A percentile compares a stretch with the other conserved stretches of the same genome.
These are phyloP conservation scores for Dryas alaskensis DNA, from an alignment of 306 rosid species.

Conservation along the genomic window DNA sequence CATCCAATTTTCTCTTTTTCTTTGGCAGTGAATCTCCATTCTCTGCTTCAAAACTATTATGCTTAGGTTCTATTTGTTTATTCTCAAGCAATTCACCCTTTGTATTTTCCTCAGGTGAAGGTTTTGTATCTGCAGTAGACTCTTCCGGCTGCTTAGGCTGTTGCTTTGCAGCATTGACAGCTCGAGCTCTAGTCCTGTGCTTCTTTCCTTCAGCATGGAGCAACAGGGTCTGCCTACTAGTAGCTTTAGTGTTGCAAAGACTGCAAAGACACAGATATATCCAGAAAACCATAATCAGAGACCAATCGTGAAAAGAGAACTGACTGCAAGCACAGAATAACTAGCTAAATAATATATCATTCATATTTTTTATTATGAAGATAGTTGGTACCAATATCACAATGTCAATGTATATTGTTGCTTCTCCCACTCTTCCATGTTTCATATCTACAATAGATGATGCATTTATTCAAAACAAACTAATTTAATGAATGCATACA, in stretches of 20 bases:
- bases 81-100: conserved; percentile 26
- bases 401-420: not conserved
- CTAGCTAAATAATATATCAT: not conserved
- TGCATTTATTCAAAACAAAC: conserved; percentile 9
- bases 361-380: not conserved
- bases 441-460: not conserved
- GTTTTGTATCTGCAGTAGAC: conserved; percentile 38
- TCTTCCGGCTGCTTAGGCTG: conserved; percentile 41
- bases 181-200: conserved; percentile 84
- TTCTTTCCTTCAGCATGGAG: conserved; percentile 98
- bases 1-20: conserved; percentile 67
- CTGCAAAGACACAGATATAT: conserved; percentile 42
- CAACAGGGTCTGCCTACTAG: conserved; percentile 82
- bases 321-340: not conserved
- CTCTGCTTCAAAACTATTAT: conserved; percentile 30
- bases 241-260: conserved; percentile 80
- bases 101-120: conserved; percentile 32
- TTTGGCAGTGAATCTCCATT: conserved; percentile 37
- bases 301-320: not conserved
- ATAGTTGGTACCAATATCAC: conserved; percentile 9
- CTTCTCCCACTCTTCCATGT: conserved; percentile 12
- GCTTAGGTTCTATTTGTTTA: conserved; percentile 30
- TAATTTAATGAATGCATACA: not conserved
- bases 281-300: conserved; percentile 12
- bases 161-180: conserved; percentile 59